Evolutionary conservation across 768 basidiomycete species (phyloP).

Genomic region (Fibroporia radiculosa): DNA sequence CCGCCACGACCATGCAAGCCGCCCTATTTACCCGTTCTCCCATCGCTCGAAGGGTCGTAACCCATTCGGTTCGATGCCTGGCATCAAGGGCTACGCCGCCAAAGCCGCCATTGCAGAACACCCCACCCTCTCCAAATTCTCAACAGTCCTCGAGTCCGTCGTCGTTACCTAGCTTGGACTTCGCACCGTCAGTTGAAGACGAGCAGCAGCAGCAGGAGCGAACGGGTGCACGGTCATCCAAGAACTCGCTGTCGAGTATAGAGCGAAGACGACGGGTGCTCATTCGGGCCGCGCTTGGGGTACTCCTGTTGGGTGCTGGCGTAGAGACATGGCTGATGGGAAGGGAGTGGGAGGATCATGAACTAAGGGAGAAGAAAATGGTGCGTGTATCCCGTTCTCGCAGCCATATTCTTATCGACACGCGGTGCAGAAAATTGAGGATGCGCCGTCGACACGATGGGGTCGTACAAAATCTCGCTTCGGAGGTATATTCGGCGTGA

Average conservation of each 20-base stretch:
- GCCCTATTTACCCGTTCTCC: neutral
- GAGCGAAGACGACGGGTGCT: slow-evolving; percentile 61
- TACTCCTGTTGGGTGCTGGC: slow-evolving; percentile 49
- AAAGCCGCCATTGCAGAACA: slow-evolving; percentile 6
- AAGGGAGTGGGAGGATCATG: slow-evolving; percentile 69
- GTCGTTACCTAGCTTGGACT: slow-evolving; percentile 14
- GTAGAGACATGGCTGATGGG: slow-evolving; percentile 61
- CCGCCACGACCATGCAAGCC: slow-evolving; percentile 1
- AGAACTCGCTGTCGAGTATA: slow-evolving; percentile 68
- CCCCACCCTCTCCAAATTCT: slow-evolving; percentile 7
- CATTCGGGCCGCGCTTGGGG: slow-evolving; percentile 44
- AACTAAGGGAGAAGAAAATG: slow-evolving; percentile 55
- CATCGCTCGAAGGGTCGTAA: slow-evolving; percentile 4
- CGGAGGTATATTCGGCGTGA: slow-evolving; percentile 60
- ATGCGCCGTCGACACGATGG: slow-evolving; percentile 55
- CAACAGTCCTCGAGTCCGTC: slow-evolving; percentile 6
- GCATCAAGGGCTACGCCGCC: slow-evolving; percentile 12
- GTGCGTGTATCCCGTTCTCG: slow-evolving; percentile 33
- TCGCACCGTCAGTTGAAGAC: slow-evolving; percentile 25
- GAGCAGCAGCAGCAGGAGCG: slow-evolving; percentile 36
- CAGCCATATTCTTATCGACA: neutral
- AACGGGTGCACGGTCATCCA: slow-evolving; percentile 74
- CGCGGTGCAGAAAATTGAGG: slow-evolving; percentile 41
- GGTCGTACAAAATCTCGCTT: slow-evolving; percentile 57
- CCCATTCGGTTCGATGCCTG: slow-evolving; percentile 11